Evolutionary conservation across 352 stramenopile genomes (phyloP).

Genomic region (Thalassiosira hispida): DNA sequence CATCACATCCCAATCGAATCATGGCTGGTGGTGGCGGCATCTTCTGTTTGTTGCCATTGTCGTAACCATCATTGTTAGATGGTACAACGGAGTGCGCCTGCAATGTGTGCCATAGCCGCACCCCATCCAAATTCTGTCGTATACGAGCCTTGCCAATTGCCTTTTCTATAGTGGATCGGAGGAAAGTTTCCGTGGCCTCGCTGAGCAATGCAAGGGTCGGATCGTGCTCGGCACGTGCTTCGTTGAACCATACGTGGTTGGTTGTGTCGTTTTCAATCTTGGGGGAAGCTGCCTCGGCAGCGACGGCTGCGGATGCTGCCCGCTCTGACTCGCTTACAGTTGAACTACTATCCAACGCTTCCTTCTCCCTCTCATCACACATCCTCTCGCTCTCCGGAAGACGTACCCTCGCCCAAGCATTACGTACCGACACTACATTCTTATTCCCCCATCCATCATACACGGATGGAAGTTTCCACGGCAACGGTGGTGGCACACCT

Average conservation of each 20-base stretch:
- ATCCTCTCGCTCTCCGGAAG: slow-evolving; percentile 51
- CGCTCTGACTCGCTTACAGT: too few relatives aligned
- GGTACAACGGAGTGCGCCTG: slow-evolving; percentile 15
- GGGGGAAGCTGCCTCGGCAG: not conserved
- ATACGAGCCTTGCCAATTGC: slow-evolving; percentile 66
- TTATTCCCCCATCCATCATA: slow-evolving; percentile 60
- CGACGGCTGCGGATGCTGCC: not conserved
- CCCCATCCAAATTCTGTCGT: slow-evolving; percentile 77
- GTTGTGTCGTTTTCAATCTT: slow-evolving; percentile 39
- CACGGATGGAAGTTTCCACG: slow-evolving; percentile 22
- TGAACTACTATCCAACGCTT: slow-evolving; percentile 28
- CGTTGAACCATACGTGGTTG: slow-evolving; percentile 69
- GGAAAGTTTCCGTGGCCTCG: slow-evolving; percentile 69
- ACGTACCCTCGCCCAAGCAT: slow-evolving; percentile 66
- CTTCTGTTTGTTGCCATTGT: not conserved
- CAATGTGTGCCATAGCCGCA: slow-evolving; percentile 68
- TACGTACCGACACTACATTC: slow-evolving; percentile 70
- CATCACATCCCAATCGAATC: slow-evolving; percentile 76
- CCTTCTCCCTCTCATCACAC: slow-evolving; percentile 22
- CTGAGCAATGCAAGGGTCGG: slow-evolving; percentile 65
- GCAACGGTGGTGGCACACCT: slow-evolving; percentile 5
- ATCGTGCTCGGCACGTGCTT: slow-evolving; percentile 72
- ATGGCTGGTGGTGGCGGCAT: slow-evolving; percentile 53
- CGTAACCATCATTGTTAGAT: slow-evolving; percentile 11
- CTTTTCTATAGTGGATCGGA: slow-evolving; percentile 71